These are phyloP conservation scores for Carnegiea gigantea DNA, from an alignment of 179 eudicot genomes.

Conservation along the genomic window DNA sequence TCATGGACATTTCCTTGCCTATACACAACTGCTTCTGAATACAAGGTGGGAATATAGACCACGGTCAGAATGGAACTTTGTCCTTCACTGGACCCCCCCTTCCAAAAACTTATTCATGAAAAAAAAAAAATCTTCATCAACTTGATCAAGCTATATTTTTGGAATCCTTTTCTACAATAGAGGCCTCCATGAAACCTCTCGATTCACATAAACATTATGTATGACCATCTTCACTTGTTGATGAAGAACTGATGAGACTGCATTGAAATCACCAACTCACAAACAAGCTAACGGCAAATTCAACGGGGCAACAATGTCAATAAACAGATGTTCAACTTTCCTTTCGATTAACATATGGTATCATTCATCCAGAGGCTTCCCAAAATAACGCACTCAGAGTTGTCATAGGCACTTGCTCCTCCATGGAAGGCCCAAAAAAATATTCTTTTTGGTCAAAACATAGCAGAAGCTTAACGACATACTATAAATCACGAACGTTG, in stretches of 20 bases:
- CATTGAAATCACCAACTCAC: neutral
- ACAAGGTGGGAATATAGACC: neutral
- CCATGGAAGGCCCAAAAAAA: too few relatives aligned
- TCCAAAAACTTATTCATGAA: neutral
- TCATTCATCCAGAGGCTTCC: neutral
- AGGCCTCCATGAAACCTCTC: neutral
- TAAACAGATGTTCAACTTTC: neutral
- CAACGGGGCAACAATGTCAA: neutral
- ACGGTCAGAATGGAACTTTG: neutral
- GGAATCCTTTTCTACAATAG: neutral
- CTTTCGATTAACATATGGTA: neutral
- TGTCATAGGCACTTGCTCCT: neutral
- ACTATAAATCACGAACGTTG: neutral
- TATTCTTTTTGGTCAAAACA: neutral
- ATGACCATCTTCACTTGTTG: neutral
- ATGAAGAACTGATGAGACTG: neutral
- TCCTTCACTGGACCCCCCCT: neutral
- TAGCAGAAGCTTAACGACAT: neutral
- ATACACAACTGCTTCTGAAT: neutral
- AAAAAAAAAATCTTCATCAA: neutral
- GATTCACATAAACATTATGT: neutral
- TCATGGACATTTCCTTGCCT: neutral
- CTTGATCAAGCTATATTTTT: neutral
- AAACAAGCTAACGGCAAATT: neutral
- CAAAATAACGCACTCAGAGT: neutral